Evolutionary conservation across 78 protist genomes (phyloP).

Genomic region (Pigoraptor vietnamica): DNA sequence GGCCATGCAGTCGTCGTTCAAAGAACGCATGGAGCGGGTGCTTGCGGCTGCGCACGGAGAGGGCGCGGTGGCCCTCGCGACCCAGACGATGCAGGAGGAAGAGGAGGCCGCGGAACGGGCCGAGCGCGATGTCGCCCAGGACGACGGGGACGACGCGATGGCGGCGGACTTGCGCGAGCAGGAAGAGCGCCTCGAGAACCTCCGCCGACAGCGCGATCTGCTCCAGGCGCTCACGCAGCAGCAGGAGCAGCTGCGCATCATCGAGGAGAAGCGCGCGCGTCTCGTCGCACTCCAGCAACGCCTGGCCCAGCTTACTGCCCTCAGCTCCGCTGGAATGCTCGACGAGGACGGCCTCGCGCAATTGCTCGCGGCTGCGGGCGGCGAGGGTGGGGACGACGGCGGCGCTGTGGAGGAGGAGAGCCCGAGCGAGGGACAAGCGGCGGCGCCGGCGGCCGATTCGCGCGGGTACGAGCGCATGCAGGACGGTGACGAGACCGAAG

Average conservation of each 20-base stretch:
- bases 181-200: neutral
- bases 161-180: neutral
- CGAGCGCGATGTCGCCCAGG: neutral
- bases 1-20: neutral
- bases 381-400: neutral
- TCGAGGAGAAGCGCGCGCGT: neutral
- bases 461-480: neutral
- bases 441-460: neutral
- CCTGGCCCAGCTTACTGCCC: neutral
- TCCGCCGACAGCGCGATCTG: neutral
- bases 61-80: neutral
- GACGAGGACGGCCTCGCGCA: neutral
- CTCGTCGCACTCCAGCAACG: neutral
- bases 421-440: neutral
- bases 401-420: neutral
- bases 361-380: neutral
- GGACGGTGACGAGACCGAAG: neutral
- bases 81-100: too few relatives aligned
- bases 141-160: neutral
- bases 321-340: neutral
- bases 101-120: neutral
- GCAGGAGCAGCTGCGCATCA: neutral
- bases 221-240: neutral
- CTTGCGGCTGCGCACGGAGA: neutral
- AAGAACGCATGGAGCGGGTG: neutral